Conservation (phyloP, 1,139 yeast genomes). For the Geotrichum fermentans region DNA sequence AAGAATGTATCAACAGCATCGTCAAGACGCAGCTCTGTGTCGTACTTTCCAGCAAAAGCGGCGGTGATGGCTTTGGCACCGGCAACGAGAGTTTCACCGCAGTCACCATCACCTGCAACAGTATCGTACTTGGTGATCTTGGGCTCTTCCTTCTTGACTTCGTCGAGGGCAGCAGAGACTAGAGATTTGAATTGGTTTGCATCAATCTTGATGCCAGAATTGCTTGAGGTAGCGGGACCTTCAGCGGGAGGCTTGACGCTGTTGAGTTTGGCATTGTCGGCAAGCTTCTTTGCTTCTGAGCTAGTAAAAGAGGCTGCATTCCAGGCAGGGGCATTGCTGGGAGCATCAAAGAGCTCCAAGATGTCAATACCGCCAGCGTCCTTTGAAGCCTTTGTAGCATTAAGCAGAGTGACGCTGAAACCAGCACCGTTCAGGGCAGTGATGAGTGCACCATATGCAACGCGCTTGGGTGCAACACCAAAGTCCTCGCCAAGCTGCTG, state of each 20-base stretch:
- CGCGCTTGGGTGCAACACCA: slow-evolving; percentile 59
- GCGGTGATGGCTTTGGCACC: slow-evolving; percentile 72
- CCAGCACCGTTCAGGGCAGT: slow-evolving; percentile 92
- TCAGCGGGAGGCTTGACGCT: slow-evolving; percentile 21
- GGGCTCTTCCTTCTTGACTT: slow-evolving; percentile 59
- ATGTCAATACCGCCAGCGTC: slow-evolving; percentile 34
- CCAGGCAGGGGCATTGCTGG: slow-evolving; percentile 84
- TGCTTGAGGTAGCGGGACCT: slow-evolving; percentile 24
- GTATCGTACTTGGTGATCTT: slow-evolving; percentile 80
- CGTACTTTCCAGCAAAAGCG: slow-evolving; percentile 37
- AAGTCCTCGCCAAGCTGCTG: slow-evolving; percentile 44
- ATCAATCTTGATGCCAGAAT: slow-evolving; percentile 44
- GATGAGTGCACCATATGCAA: slow-evolving; percentile 68
- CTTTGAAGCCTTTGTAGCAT: slow-evolving; percentile 47
- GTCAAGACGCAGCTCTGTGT: slow-evolving; percentile 39
- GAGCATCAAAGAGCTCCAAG: slow-evolving; percentile 53
- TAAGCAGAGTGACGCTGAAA: slow-evolving; percentile 71
- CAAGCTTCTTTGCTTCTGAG: slow-evolving; percentile 40
- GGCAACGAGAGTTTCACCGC: slow-evolving; percentile 82
- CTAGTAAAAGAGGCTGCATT: slow-evolving; percentile 41
- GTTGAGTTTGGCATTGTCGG: slow-evolving; percentile 34
- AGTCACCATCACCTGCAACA: slow-evolving; percentile 93
- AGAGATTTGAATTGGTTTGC: slow-evolving; percentile 40
- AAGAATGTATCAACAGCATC: slow-evolving; percentile 54
- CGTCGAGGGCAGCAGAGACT: slow-evolving; percentile 49